A percentile compares a stretch with the other conserved stretches of the same genome.
These are phyloP conservation scores for Aspergillus pseudotamarii DNA, from an alignment of 2,329 filamentous ascomycete genomes.

Conservation along the genomic window DNA sequence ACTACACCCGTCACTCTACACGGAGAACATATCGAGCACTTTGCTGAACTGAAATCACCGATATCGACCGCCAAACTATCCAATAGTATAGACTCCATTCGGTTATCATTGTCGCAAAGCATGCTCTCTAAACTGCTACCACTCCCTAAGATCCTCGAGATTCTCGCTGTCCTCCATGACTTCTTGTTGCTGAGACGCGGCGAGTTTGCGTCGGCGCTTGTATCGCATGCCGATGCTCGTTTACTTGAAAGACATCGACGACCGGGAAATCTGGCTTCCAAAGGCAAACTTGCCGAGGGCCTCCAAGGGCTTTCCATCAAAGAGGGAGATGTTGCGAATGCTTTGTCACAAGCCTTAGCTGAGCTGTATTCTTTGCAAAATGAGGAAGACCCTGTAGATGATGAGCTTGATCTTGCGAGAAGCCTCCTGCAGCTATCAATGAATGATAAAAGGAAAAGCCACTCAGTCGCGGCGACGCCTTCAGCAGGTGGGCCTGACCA, in stretches of 20 bases:
- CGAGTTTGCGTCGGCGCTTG: slow-evolving; percentile 86
- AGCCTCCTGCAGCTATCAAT: slow-evolving; percentile 69
- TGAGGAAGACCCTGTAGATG: slow-evolving; percentile 73
- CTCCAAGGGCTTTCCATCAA: slow-evolving; percentile 72
- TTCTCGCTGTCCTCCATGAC: slow-evolving; percentile 75
- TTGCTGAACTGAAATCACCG: slow-evolving; percentile 71
- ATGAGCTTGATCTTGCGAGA: slow-evolving; percentile 79
- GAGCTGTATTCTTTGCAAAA: slow-evolving; percentile 75
- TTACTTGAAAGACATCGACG: slow-evolving; percentile 73
- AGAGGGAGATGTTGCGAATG: slow-evolving; percentile 80
- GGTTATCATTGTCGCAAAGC: slow-evolving; percentile 79
- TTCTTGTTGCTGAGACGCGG: slow-evolving; percentile 87
- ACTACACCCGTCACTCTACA: slow-evolving; percentile 65
- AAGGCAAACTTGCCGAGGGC: slow-evolving; percentile 54
- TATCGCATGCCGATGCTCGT: slow-evolving; percentile 80
- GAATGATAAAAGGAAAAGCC: slow-evolving; percentile 39
- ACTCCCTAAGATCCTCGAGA: slow-evolving; percentile 72
- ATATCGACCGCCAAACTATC: slow-evolving; percentile 73
- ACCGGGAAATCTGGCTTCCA: slow-evolving; percentile 52
- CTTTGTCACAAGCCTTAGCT: slow-evolving; percentile 77
- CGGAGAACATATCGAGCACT: slow-evolving; percentile 52
- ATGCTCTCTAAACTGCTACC: slow-evolving; percentile 82
- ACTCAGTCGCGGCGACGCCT: slow-evolving; percentile 29
- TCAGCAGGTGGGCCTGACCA: slow-evolving; percentile 21
- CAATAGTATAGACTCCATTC: slow-evolving; percentile 72